Evolutionary conservation across 1,139 yeast species (phyloP).

Genomic region (Geotrichum australiense): DNA sequence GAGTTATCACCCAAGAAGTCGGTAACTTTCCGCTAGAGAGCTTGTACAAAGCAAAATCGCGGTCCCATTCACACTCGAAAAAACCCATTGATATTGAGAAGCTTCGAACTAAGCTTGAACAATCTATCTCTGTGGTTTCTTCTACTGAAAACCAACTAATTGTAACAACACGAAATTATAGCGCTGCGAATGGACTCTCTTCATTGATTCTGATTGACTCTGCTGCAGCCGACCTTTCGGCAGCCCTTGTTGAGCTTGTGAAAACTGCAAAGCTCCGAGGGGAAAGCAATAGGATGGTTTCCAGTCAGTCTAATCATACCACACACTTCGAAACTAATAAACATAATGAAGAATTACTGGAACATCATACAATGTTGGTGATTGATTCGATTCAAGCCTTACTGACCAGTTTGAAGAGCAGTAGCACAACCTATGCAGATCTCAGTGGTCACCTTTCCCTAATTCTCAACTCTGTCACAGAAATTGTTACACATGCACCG

Average conservation of each 20-base stretch:
- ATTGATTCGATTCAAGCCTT: constrained; percentile 83
- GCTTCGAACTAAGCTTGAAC: constrained; percentile 28
- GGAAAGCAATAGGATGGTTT: background rate
- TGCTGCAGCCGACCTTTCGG: constrained; percentile 68
- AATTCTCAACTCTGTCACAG: constrained; percentile 2
- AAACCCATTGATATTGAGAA: constrained; percentile 13
- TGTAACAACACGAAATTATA: constrained; percentile 72
- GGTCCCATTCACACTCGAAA: background rate
- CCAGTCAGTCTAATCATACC: background rate
- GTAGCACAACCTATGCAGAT: constrained; percentile 34
- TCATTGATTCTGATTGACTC: constrained; percentile 73
- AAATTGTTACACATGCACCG: background rate
- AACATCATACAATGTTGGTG: constrained; percentile 89
- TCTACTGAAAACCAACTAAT: constrained; percentile 74
- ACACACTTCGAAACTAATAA: background rate
- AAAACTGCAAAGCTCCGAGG: constrained; percentile 46
- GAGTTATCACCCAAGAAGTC: constrained; percentile 34
- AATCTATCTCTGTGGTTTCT: constrained; percentile 41
- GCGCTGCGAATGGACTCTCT: constrained; percentile 53
- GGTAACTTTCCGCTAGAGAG: constrained; percentile 32
- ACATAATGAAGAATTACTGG: constrained; percentile 59
- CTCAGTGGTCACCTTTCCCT: constrained; percentile 38
- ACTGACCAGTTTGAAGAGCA: constrained; percentile 41
- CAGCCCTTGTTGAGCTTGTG: constrained; percentile 65
- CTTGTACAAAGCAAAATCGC: background rate